phyloP scores from a whole-genome alignment of 2,329 filamentous ascomycete species.

The Aspergillus fumigatiaffinis region DNA sequence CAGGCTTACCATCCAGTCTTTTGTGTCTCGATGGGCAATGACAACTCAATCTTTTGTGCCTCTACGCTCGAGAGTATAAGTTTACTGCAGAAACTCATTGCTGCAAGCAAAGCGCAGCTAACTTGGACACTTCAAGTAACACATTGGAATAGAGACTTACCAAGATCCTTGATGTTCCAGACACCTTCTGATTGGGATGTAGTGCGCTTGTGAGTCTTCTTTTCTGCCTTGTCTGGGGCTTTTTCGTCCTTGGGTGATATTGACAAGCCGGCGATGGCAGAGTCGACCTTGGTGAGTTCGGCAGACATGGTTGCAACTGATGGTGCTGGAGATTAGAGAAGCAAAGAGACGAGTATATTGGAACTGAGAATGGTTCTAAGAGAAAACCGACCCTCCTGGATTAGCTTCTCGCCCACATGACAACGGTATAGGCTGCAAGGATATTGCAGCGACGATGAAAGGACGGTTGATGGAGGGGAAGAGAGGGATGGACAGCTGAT shows the following conservation, averaged over 20 bases:
- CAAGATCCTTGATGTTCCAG: constrained; percentile 78
- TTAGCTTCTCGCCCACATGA: neutral
- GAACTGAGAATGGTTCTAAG: constrained; percentile 2
- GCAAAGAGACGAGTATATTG: constrained; percentile 4
- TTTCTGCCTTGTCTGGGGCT: constrained; percentile 36
- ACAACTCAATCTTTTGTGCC: constrained; percentile 28
- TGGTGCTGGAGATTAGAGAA: constrained; percentile 1
- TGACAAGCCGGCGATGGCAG: constrained; percentile 75
- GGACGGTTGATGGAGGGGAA: neutral
- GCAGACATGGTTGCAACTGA: constrained; percentile 49
- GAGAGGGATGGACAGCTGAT: neutral
- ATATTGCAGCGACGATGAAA: constrained; percentile 5
- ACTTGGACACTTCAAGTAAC: neutral
- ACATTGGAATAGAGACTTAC: constrained; percentile 50
- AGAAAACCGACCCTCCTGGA: neutral
- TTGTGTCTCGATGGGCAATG: constrained; percentile 34
- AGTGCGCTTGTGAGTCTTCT: constrained; percentile 62
- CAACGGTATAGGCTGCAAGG: constrained; percentile 5
- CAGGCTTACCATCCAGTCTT: constrained; percentile 31
- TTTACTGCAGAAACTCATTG: neutral
- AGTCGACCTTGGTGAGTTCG: constrained; percentile 84
- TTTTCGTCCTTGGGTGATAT: constrained; percentile 64
- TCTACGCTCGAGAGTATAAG: constrained; percentile 15
- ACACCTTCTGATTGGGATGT: constrained; percentile 72
- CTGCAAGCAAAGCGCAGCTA: neutral